Base-by-base conservation (phyloP, 2,329 filamentous ascomycete species). In the Cercospora brassicicola region DNA sequence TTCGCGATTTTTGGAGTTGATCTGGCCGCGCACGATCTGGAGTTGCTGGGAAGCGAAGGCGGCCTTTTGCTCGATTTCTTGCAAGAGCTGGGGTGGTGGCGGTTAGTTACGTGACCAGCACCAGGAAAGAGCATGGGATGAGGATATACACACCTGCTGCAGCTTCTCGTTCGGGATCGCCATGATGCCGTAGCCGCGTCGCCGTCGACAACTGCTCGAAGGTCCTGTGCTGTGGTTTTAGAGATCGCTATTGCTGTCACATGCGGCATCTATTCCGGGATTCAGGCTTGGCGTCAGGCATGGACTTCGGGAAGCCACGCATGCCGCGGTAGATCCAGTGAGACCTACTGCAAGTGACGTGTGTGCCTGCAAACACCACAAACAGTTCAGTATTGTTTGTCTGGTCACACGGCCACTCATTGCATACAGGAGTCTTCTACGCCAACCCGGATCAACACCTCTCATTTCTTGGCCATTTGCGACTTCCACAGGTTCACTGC, bases 21-120 rank as follows among this genome's bases (percentile, higher is more conserved):
- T 91, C 80, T 97, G 94, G 10, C 91, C 88, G 76, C 91, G 91
- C 70, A 94, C 92, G 67, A 97, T 86, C 72, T 88, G 87, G 77
- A 98, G 94, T 81, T 98, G 94, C 82, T 98, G 94, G 81, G 97
- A 93, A 15, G 95, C 92, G 70, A 90, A 90, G 48, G 92, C 83
- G 13, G 94, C 94, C 79, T 96, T 95, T 72, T 90, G 89, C 82
- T 97, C 93, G 76, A 98, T 97, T 83, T 98, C 95, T 80, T 92
- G 91, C 75, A 97, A 88, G 70, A 97, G 85, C 94, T 97, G 73
- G 64, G 23, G 39, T 69, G 18, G 67, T 64, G 64, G 30, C 66
- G 23, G 63, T 71, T 20, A 73, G 66, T 67, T 7, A 26, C 15
- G 11, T 57, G 31, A 59, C 23, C 36, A 23, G 23, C 23, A 23